Evolutionary conservation across 306 rosid species (phyloP).

Genomic region (Gillenia trifoliata): DNA sequence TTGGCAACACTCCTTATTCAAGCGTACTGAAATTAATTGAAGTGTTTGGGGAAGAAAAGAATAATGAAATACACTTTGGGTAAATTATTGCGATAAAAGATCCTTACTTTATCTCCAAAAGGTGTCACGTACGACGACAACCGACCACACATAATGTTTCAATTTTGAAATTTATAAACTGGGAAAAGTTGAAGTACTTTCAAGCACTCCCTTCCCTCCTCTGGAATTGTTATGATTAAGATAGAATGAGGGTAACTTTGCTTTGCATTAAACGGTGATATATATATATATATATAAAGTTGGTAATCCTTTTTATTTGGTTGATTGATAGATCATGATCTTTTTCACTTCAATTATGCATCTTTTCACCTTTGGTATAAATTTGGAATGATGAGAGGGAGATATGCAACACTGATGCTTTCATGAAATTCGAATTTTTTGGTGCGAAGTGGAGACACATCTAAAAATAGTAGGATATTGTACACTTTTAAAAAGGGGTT

Average conservation of each 20-base stretch:
- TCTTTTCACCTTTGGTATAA: constrained; percentile 40
- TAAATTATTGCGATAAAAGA: too few species aligned
- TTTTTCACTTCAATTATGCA: constrained; percentile 35
- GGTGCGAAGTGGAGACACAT: constrained; percentile 22
- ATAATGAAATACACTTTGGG: too few species aligned
- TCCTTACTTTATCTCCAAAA: constrained; percentile 12
- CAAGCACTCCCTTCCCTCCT: constrained; percentile 37
- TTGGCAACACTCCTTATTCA: too few species aligned
- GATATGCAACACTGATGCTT: constrained; percentile 9
- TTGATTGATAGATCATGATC: constrained; percentile 75
- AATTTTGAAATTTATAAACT: constrained; percentile 18
- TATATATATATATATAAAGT: constrained; percentile 22
- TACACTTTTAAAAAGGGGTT: constrained; percentile 30
- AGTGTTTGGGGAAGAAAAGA: neutral
- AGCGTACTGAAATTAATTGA: neutral
- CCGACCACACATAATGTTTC: constrained; percentile 3
- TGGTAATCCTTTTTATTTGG: constrained; percentile 37
- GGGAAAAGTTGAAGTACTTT: constrained; percentile 7
- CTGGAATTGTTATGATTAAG: constrained; percentile 23
- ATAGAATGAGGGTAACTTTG: constrained; percentile 19
- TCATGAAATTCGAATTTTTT: constrained; percentile 27
- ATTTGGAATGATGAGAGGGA: constrained; percentile 37
- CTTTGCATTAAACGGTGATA: constrained; percentile 30
- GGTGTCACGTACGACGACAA: constrained; percentile 8
- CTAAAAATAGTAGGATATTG: constrained; percentile 21